These are phyloP conservation scores for Hypsizygus marmoreus DNA, from an alignment of 768 basidiomycete species.

Conservation along the genomic window DNA sequence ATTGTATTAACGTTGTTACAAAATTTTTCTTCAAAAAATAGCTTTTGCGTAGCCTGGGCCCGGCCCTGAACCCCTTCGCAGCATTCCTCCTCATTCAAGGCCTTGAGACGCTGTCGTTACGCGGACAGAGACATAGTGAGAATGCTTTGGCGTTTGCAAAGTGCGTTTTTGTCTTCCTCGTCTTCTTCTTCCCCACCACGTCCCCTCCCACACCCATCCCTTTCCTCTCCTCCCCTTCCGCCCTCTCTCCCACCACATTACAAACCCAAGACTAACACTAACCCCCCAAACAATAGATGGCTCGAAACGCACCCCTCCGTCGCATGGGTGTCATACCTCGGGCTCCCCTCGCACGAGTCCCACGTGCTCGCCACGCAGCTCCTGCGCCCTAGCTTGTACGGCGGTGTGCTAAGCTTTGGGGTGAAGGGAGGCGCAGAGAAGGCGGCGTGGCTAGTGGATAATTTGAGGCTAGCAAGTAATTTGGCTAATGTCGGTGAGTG, in stretches of 20 bases:
- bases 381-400: conserved; percentile 30
- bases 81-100: conserved; percentile 58
- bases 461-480: conserved; percentile 35
- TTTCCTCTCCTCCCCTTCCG: no score
- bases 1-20: no score
- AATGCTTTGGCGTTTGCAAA: conserved; percentile 41
- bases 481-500: conserved; percentile 31
- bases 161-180: no score
- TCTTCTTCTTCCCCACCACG: no score
- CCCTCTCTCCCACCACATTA: no score
- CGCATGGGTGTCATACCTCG: conserved; percentile 42
- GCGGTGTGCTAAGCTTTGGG: conserved; percentile 42
- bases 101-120: conserved; percentile 57
- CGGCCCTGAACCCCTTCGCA: conserved; percentile 52
- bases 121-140: conserved; percentile 46
- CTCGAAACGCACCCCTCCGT: conserved; percentile 35
- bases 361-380: conserved; percentile 34
- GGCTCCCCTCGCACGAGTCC: conserved; percentile 33
- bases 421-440: conserved; percentile 31
- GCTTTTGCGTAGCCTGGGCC: conserved; percentile 53
- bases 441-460: conserved; percentile 35
- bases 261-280: no score
- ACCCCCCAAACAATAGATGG: no score
- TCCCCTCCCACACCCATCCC: no score
- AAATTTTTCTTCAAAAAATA: conserved; percentile 25